Percentiles rank a stretch among this genome's conserved stretches.
Conservation (phyloP, 1,139 yeast genomes). For the Candida freyschussii region DNA sequence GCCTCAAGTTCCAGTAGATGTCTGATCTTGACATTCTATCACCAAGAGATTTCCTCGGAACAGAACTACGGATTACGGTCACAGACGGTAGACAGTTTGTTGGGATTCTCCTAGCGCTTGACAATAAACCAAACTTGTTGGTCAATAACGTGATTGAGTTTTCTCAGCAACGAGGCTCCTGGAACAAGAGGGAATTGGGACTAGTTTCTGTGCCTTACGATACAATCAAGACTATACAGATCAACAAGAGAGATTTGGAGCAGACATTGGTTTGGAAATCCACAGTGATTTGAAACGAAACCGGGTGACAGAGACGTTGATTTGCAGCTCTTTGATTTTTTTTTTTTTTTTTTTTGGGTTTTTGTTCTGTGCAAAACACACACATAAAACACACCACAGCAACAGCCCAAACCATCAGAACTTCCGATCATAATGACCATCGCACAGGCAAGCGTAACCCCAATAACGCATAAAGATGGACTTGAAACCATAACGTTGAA, state of each 20-base stretch:
- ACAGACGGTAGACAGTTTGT: conserved; percentile 28
- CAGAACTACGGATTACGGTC: conserved; percentile 22
- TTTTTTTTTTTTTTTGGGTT: not conserved
- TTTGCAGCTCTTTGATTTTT: not conserved
- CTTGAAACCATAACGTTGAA: conserved; percentile 24
- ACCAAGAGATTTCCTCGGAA: conserved; percentile 22
- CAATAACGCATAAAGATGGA: conserved; percentile 12
- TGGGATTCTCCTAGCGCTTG: conserved; percentile 34
- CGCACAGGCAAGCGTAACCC: conserved; percentile 19
- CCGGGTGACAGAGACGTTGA: not conserved
- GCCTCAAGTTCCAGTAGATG: too few relatives aligned
- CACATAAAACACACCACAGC: not conserved
- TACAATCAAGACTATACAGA: conserved; percentile 26
- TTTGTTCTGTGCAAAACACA: too few relatives aligned
- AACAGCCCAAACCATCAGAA: too few relatives aligned
- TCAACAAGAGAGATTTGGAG: conserved; percentile 23
- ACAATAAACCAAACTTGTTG: conserved; percentile 34
- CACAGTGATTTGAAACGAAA: conserved; percentile 5
- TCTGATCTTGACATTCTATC: conserved; percentile 8
- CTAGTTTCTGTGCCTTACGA: conserved; percentile 32
- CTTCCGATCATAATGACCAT: conserved; percentile 23
- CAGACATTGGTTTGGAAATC: conserved; percentile 25
- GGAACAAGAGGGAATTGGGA: conserved; percentile 31
- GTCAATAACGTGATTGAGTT: conserved; percentile 26
- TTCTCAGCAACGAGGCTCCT: conserved; percentile 9